Evolutionary conservation across 495 filamentous ascomycete genomes (phyloP).

Genomic region (Hyaloscypha finlandica): DNA sequence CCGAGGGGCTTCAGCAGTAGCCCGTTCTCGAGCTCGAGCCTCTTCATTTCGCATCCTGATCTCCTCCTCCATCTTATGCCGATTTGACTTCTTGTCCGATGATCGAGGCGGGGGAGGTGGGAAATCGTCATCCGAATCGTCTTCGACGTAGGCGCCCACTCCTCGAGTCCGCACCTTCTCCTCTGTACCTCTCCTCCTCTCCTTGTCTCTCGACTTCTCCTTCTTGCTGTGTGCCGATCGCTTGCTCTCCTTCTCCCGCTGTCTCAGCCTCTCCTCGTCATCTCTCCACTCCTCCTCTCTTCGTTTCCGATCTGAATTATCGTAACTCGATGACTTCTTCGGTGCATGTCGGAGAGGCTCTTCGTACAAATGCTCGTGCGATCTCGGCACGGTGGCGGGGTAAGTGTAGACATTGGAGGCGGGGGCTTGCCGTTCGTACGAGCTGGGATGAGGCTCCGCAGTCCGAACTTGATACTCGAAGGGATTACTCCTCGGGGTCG

Average conservation of each 20-base stretch:
- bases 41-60: constrained; percentile 19
- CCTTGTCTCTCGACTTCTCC: constrained; percentile 52
- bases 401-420: constrained; percentile 17
- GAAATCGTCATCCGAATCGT: constrained; percentile 40
- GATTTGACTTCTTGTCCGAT: constrained; percentile 27
- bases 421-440: constrained; percentile 21
- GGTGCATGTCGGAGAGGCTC: constrained; percentile 38
- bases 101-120: constrained; percentile 10
- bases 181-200: constrained; percentile 47
- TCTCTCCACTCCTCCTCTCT: constrained; percentile 35
- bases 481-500: constrained; percentile 26
- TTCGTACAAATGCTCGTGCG: constrained; percentile 44
- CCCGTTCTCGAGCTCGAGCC: constrained; percentile 18
- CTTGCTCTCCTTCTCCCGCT: constrained; percentile 38
- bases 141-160: constrained; percentile 34
- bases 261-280: constrained; percentile 37
- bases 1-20: not conserved
- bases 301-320: constrained; percentile 34
- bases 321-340: constrained; percentile 47
- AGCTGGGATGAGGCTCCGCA: constrained; percentile 26
- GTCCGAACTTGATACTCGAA: constrained; percentile 33
- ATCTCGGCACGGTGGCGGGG: constrained; percentile 25
- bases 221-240: constrained; percentile 33
- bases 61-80: constrained; percentile 27
- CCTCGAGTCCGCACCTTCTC: constrained; percentile 43